phyloP scores from a whole-genome alignment of 2,329 filamentous ascomycete genomes.

The Aspergillus caelatus region DNA sequence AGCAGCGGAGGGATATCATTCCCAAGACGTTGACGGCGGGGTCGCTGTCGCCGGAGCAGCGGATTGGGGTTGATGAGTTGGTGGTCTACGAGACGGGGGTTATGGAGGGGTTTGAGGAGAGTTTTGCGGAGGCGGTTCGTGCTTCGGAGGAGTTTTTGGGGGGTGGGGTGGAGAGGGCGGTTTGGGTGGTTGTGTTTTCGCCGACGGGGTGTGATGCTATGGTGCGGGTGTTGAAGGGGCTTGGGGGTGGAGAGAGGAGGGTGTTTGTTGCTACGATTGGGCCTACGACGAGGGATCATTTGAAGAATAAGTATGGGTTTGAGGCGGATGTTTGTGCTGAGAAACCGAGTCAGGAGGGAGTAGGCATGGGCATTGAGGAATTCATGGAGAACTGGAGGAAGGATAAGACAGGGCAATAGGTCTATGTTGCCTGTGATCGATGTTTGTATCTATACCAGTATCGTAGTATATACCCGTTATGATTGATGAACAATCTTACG shows the following conservation, averaged over 20 bases:
- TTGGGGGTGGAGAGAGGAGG: slow-evolving; percentile 12
- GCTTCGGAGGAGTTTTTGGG: slow-evolving; percentile 48
- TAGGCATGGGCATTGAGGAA: slow-evolving; percentile 67
- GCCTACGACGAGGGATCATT: slow-evolving; percentile 81
- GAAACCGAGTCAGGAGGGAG: slow-evolving; percentile 78
- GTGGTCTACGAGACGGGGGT: slow-evolving; percentile 86
- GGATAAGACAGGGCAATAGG: neutral
- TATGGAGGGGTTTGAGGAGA: slow-evolving; percentile 73
- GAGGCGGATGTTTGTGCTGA: slow-evolving; percentile 67
- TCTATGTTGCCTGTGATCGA: neutral
- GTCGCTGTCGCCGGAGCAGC: slow-evolving; percentile 49
- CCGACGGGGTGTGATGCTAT: slow-evolving; percentile 65
- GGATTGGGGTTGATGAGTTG: slow-evolving; percentile 73
- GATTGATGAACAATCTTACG: neutral
- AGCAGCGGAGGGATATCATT: slow-evolving; percentile 87
- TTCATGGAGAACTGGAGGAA: slow-evolving; percentile 40
- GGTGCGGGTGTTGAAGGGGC: slow-evolving; percentile 52
- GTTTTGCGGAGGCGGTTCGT: slow-evolving; percentile 62
- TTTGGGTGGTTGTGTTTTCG: slow-evolving; percentile 57
- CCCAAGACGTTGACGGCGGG: slow-evolving; percentile 73
- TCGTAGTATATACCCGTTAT: slow-evolving; percentile 11
- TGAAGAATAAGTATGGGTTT: slow-evolving; percentile 52
- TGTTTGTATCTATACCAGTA: neutral
- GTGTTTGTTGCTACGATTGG: slow-evolving; percentile 83
- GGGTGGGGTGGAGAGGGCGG: slow-evolving; percentile 31